Evolutionary conservation across 2,329 filamentous ascomycete species (phyloP), one percentile per base, ranked within the genome.

Genomic region (Chaetoscypha palmicola): DNA sequence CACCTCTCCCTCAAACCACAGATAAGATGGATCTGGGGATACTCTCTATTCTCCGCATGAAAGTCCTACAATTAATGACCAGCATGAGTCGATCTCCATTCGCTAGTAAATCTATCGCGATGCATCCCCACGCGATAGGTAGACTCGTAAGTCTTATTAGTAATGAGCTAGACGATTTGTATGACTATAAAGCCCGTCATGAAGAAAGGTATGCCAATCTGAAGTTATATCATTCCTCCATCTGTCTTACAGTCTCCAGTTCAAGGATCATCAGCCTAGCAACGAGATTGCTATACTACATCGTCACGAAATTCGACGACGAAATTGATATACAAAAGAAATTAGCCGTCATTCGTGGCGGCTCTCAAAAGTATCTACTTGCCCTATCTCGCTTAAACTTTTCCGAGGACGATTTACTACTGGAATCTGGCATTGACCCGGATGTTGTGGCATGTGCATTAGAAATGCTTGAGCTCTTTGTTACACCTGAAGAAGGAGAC

Each of bases 381-480:
- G 79, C 80, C 2, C 68, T 98, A 34, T 89, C 87, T 0, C 69
- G 91, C 32, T 67, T 97, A n/a, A 88, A 86, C 0, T 96, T 95
- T 62, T 82, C 79, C 4, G 78, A 81, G 17, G 87, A 94, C 49
- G 83, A 87, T 22, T 64, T 86, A 7, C 75, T 92, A 9, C 72
- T 94, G 21, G 89, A 96, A 64, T 70, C 72, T 1, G 82, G 82
- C 0, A 83, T 94, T 41, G 83, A 85, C 26, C 77, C 83, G 21
- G 86, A 87, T 51, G 86, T 88, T 1, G 77, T 83, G 1, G 86
- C 91, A 51, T 80, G 83, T 64, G 91, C 92, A 3, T 82, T 91
- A 55, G 79, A 85, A 58, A 69, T 98, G 50, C 64, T 97, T 30
- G 88, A 95, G 61, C 71, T 87, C 48, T 78, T 80, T 2, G 77